Percentiles rank a stretch among this genome's conserved stretches.
Evolutionary conservation across 306 rosid genomes (phyloP).

Genomic region (Aeschynomene evenia): DNA sequence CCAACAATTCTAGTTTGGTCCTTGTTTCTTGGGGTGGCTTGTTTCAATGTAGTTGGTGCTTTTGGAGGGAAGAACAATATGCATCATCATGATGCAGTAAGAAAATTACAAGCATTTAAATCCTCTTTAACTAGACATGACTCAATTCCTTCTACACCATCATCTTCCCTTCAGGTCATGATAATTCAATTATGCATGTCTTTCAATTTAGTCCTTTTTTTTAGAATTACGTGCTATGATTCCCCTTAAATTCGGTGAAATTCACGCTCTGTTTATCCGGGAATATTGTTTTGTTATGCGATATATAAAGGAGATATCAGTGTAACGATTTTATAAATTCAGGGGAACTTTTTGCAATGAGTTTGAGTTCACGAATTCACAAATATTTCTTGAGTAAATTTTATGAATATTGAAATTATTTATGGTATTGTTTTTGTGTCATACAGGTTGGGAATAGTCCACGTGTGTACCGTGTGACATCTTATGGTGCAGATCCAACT

Average conservation of each 20-base stretch:
- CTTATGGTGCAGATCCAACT: conserved; percentile 86
- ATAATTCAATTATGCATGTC: not conserved
- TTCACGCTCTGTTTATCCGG: no score
- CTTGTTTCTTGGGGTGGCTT: conserved; percentile 29
- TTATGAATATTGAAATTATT: conserved; percentile 24
- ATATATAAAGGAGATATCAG: no score
- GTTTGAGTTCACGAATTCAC: no score
- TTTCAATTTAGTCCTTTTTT: no score
- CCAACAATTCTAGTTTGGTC: conserved; percentile 17
- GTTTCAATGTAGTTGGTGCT: conserved; percentile 28
- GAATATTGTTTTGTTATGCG: no score
- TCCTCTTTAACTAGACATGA: conserved; percentile 38
- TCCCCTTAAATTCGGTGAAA: no score
- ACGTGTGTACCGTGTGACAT: conserved; percentile 56
- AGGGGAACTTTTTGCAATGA: no score
- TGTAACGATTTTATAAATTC: no score
- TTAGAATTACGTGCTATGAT: no score
- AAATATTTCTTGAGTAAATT: no score
- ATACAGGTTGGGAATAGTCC: conserved; percentile 43
- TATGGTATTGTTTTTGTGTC: no score
- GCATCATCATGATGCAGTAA: conserved; percentile 29
- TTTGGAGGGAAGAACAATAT: conserved; percentile 26
- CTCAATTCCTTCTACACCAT: conserved; percentile 41
- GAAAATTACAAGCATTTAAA: conserved; percentile 45
- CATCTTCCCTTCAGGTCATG: conserved; percentile 44